A percentile compares a stretch with the other conserved stretches of the same genome.
Conservation (phyloP, 192 early-diverging fungal genomes). For the Chytriomyces sp. region DNA sequence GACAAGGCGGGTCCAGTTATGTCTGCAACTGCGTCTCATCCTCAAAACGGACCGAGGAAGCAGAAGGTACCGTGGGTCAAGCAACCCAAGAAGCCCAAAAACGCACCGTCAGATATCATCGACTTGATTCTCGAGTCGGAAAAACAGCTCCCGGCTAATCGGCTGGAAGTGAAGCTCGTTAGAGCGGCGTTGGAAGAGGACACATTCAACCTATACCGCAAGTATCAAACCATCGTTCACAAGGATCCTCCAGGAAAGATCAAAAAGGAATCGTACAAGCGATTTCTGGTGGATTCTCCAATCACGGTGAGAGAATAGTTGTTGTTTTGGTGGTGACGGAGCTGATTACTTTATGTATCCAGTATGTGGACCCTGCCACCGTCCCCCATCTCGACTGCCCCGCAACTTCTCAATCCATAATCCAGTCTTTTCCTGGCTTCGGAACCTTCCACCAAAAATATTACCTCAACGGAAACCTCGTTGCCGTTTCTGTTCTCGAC, state of each 20-base stretch:
- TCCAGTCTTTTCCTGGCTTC: slow-evolving; percentile 45
- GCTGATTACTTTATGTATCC: background rate
- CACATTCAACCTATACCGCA: slow-evolving; percentile 74
- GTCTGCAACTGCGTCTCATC: too few species aligned
- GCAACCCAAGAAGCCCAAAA: slow-evolving; percentile 18
- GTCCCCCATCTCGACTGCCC: too few species aligned
- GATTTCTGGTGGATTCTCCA: slow-evolving; percentile 81
- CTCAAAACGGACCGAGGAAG: slow-evolving; percentile 4
- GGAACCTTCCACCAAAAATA: slow-evolving; percentile 94
- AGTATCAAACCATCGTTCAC: slow-evolving; percentile 86
- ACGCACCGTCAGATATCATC: background rate
- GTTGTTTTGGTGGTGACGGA: background rate
- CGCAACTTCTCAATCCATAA: background rate
- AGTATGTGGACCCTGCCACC: slow-evolving; percentile 2
- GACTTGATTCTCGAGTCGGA: slow-evolving; percentile 25
- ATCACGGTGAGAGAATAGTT: slow-evolving; percentile 38
- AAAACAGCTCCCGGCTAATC: background rate
- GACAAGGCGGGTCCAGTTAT: too few species aligned
- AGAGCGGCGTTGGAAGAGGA: slow-evolving; percentile 70
- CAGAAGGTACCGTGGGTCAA: slow-evolving; percentile 34
- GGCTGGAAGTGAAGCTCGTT: slow-evolving; percentile 58
- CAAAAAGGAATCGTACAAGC: slow-evolving; percentile 50
- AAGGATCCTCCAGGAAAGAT: slow-evolving; percentile 63
- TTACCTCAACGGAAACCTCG: slow-evolving; percentile 75
- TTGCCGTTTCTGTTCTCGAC: slow-evolving; percentile 92